Percentiles rank a stretch among this genome's conserved stretches.
These are phyloP conservation scores for Pontederia paniculata DNA, from an alignment of 176 grass and related monocot species.

Conservation along the genomic window DNA sequence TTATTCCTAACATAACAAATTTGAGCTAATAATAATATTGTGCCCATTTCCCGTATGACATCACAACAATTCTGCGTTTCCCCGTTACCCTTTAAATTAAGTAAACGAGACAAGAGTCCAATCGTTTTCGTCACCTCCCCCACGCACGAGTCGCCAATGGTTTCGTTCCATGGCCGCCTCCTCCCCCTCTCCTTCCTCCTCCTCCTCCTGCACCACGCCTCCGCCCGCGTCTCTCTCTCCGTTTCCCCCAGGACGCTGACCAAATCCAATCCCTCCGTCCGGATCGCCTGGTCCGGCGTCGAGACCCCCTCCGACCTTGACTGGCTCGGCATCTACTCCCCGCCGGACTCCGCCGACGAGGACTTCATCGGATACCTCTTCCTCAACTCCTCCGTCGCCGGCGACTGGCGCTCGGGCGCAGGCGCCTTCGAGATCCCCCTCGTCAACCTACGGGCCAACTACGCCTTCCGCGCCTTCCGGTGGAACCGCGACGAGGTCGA, in stretches of 20 bases:
- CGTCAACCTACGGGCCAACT: conserved; percentile 58
- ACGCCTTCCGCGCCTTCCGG: conserved; percentile 80
- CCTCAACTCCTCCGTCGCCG: conserved; percentile 70
- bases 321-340: conserved; percentile 75
- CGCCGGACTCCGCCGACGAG: conserved; percentile 47
- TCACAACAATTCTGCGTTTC: too few relatives aligned
- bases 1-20: too few relatives aligned
- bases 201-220: conserved; percentile 13
- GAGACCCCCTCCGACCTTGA: conserved; percentile 61
- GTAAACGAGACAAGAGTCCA: too few relatives aligned
- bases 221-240: conserved; percentile 31
- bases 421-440: conserved; percentile 54
- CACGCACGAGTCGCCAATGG: background rate
- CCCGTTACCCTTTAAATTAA: too few relatives aligned
- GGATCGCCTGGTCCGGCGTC: conserved; percentile 52
- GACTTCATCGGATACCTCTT: conserved; percentile 89
- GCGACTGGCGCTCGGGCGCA: conserved; percentile 34
- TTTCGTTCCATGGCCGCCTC: background rate
- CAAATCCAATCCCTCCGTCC: conserved; percentile 27
- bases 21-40: too few relatives aligned
- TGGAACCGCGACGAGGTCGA: conserved; percentile 60
- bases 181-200: conserved; percentile 27
- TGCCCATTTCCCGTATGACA: too few relatives aligned
- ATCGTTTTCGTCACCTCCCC: background rate
- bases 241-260: conserved; percentile 39